Percentiles rank a stretch among this genome's conserved stretches.
Conservation (phyloP, 371 early-diverging fungal species). For the Funneliformis caledonium region DNA sequence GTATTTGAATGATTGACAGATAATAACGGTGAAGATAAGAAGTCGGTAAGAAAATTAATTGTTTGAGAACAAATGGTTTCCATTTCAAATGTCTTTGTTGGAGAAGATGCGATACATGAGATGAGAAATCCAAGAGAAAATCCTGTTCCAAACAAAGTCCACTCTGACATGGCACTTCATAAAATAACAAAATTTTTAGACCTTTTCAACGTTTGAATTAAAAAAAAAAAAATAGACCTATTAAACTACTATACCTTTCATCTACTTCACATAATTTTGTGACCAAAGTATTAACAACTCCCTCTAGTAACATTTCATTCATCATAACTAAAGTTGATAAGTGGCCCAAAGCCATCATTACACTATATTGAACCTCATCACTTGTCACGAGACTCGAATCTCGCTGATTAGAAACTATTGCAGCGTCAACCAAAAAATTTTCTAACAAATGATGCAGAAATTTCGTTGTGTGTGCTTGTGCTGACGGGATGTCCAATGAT, state of each 20-base stretch:
- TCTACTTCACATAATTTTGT: slow-evolving; percentile 6
- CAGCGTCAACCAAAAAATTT: background rate
- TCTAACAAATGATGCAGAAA: background rate
- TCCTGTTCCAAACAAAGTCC: slow-evolving; percentile 31
- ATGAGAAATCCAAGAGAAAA: slow-evolving; percentile 32
- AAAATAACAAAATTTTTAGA: background rate
- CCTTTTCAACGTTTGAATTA: background rate
- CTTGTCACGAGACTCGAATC: slow-evolving; percentile 22
- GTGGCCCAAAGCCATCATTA: slow-evolving; percentile 30
- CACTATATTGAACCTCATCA: slow-evolving; percentile 36
- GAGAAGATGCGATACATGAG: background rate
- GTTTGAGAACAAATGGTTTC: slow-evolving; percentile 19
- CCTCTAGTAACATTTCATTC: slow-evolving; percentile 20
- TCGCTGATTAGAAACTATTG: background rate
- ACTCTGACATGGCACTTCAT: slow-evolving; percentile 1
- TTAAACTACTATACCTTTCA: background rate
- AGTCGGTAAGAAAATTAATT: slow-evolving; percentile 10
- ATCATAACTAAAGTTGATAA: slow-evolving; percentile 14
- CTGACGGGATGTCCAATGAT: slow-evolving; percentile 1
- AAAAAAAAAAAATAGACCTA: background rate
- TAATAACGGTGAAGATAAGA: background rate
- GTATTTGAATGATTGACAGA: background rate
- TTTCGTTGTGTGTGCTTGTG: background rate
- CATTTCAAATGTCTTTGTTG: slow-evolving; percentile 7
- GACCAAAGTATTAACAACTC: slow-evolving; percentile 9